Percentiles rank a stretch among this genome's conserved stretches.
Evolutionary conservation across 352 stramenopile species (phyloP).

Genomic region (Thraustotheca clavata): DNA sequence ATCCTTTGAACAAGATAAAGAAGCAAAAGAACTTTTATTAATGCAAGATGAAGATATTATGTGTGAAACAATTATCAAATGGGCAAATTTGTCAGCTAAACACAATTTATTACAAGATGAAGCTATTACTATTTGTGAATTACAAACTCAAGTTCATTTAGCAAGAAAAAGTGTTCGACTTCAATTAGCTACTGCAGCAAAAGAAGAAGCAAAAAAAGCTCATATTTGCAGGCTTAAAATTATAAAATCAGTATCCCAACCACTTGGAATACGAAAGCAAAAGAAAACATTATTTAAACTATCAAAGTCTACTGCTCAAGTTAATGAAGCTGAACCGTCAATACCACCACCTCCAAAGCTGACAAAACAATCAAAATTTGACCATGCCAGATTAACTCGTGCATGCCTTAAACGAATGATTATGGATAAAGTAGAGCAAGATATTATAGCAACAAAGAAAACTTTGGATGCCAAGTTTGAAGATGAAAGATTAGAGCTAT

Average conservation of each 20-base stretch:
- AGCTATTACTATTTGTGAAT: background rate
- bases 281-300: background rate
- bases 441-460: constrained; percentile 30
- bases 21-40: background rate
- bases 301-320: background rate
- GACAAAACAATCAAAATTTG: constrained; percentile 23
- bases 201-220: background rate
- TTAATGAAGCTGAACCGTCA: background rate
- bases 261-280: background rate
- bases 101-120: background rate
- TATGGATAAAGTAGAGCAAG: constrained; percentile 46
- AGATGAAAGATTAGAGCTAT: constrained; percentile 26
- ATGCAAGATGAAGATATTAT: constrained; percentile 7
- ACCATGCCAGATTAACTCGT: constrained; percentile 39
- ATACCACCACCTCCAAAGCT: background rate
- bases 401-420: constrained; percentile 55
- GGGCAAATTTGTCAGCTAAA: background rate
- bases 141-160: background rate
- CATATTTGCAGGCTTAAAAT: constrained; percentile 6
- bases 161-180: background rate
- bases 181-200: background rate
- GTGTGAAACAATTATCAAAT: constrained; percentile 8
- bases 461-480: constrained; percentile 27
- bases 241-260: background rate
- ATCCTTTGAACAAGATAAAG: background rate